Evolutionary conservation across 257 asterid species (phyloP).

Genomic region (Catharanthus roseus): DNA sequence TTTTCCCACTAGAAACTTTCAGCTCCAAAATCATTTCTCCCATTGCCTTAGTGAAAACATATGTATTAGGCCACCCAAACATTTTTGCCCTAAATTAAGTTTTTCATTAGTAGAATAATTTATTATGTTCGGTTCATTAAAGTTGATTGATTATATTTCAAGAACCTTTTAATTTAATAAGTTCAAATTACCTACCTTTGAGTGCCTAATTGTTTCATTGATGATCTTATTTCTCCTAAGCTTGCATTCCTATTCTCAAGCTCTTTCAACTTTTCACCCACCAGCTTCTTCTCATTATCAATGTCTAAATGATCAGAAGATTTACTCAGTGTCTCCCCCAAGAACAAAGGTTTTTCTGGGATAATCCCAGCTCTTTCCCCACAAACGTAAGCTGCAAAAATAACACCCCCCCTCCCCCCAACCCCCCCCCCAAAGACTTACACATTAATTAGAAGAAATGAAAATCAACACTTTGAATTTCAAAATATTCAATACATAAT

Average conservation of each 20-base stretch:
- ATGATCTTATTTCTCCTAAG: slow-evolving; percentile 26
- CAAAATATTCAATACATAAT: too few relatives aligned
- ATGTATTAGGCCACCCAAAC: slow-evolving; percentile 77
- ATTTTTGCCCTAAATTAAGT: slow-evolving; percentile 36
- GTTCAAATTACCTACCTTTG: slow-evolving; percentile 47
- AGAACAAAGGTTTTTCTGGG: slow-evolving; percentile 30
- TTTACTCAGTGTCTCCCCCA: slow-evolving; percentile 47
- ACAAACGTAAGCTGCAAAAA: slow-evolving; percentile 42
- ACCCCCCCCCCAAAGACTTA: too few relatives aligned
- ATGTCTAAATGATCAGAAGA: slow-evolving; percentile 37
- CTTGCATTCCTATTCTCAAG: slow-evolving; percentile 27
- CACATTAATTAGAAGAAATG: too few relatives aligned
- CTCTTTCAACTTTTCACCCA: slow-evolving; percentile 31
- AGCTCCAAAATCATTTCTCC: slow-evolving; percentile 55
- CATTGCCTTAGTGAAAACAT: slow-evolving; percentile 63
- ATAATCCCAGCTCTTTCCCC: slow-evolving; percentile 38
- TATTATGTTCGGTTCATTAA: too few relatives aligned
- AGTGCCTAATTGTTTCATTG: slow-evolving; percentile 55
- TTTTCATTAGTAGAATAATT: neutral
- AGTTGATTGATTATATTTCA: too few relatives aligned
- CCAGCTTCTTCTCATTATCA: slow-evolving; percentile 32
- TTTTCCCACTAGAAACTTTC: too few relatives aligned
- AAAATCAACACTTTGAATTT: too few relatives aligned
- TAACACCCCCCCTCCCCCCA: too few relatives aligned
- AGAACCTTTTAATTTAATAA: too few relatives aligned